These are phyloP conservation scores for Erysimum cheiranthoides DNA, from an alignment of 345 rosid species.

Conservation along the genomic window DNA sequence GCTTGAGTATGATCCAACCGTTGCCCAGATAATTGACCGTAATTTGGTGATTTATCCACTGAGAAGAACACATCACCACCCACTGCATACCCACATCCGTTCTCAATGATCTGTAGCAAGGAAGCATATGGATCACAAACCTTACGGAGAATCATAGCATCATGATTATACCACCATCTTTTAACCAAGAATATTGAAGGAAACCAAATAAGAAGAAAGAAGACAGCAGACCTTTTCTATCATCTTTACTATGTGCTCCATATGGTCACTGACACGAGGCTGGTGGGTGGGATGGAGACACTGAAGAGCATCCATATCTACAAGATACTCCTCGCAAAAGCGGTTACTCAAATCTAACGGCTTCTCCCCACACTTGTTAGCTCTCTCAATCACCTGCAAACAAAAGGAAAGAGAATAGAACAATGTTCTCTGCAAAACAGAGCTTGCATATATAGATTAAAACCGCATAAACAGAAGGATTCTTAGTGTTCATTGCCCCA, in stretches of 20 bases:
- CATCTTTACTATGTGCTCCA: conserved; percentile 66
- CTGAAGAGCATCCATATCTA: conserved; percentile 56
- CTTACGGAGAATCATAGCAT: neutral
- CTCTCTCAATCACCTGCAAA: neutral
- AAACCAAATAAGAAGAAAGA: neutral
- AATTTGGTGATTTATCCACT: too few species aligned
- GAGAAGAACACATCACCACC: too few species aligned
- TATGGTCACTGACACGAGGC: conserved; percentile 20
- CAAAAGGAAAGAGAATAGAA: neutral
- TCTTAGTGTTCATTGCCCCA: neutral
- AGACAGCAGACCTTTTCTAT: neutral
- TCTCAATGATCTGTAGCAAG: too few species aligned
- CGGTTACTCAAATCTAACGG: conserved; percentile 59
- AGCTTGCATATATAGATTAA: too few species aligned
- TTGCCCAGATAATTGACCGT: too few species aligned
- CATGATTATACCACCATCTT: neutral
- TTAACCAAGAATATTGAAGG: neutral
- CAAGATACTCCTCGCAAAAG: conserved; percentile 68
- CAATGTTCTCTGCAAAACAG: neutral
- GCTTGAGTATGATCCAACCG: too few species aligned
- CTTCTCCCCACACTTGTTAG: conserved; percentile 46
- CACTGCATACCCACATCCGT: too few species aligned
- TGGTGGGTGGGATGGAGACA: conserved; percentile 22
- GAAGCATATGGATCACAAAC: too few species aligned
- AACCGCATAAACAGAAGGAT: too few species aligned